Conservation (phyloP, 129 eudicot species). For the Rutidosis leptorrhynchoides region DNA sequence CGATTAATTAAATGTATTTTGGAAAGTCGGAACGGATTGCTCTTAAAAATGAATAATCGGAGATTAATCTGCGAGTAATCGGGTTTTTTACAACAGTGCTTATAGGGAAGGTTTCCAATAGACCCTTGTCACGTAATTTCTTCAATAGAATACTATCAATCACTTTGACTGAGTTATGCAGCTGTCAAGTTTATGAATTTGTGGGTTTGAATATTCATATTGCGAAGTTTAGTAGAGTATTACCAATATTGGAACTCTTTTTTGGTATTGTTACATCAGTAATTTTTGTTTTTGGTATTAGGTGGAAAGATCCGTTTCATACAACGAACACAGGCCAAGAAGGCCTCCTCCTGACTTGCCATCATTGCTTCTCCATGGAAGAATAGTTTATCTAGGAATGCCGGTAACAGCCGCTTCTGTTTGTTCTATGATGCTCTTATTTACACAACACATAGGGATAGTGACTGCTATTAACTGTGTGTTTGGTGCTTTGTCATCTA, state of each 20-base stretch:
- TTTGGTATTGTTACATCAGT: background rate
- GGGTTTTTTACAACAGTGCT: no score
- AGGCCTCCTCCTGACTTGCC: slow-evolving; percentile 93
- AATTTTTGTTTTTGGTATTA: slow-evolving; percentile 28
- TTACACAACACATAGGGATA: background rate
- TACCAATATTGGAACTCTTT: background rate
- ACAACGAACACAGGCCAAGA: slow-evolving; percentile 69
- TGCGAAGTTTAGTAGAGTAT: background rate
- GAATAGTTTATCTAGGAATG: slow-evolving; percentile 85
- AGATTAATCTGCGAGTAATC: no score
- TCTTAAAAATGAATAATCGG: no score
- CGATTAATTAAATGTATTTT: no score
- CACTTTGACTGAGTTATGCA: no score
- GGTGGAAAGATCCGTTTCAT: slow-evolving; percentile 70
- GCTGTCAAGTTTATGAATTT: background rate
- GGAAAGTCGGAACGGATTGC: no score
- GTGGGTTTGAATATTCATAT: no score
- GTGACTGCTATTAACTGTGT: background rate
- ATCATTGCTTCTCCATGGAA: slow-evolving; percentile 75
- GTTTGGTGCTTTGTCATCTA: background rate
- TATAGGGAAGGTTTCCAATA: no score
- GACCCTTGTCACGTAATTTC: no score
- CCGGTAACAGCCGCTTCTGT: slow-evolving; percentile 44
- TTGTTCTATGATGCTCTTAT: background rate
- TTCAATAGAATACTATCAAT: no score